A percentile compares a stretch with the other conserved stretches of the same genome.
Evolutionary conservation across 1,139 yeast genomes (phyloP).

Genomic region (Zhuliangozyma parablackwelliae): DNA sequence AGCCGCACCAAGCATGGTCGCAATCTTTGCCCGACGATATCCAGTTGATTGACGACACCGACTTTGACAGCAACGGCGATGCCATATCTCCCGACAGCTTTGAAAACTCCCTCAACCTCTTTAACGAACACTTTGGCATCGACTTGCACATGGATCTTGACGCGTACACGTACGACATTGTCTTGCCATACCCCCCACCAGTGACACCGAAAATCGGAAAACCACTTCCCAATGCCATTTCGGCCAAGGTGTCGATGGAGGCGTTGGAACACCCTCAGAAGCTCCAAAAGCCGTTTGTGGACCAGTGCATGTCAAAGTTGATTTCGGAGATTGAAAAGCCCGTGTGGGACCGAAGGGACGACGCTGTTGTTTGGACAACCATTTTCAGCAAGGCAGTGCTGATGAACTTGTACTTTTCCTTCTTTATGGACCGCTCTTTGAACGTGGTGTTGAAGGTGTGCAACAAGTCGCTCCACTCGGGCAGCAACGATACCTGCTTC

Average conservation of each 20-base stretch:
- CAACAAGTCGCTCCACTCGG: constrained; percentile 10
- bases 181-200: not conserved
- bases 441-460: constrained; percentile 26
- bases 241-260: constrained; percentile 1
- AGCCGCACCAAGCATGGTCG: not conserved
- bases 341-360: constrained; percentile 9
- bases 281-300: constrained; percentile 1
- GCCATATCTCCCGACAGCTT: constrained; percentile 6
- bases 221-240: constrained; percentile 14
- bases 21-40: too few species aligned
- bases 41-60: not conserved
- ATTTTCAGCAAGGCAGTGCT: constrained; percentile 24
- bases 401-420: constrained; percentile 26
- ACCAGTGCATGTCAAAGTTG: not conserved
- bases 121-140: constrained; percentile 5
- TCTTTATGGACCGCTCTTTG: constrained; percentile 36
- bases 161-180: not conserved
- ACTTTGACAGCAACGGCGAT: constrained; percentile 6
- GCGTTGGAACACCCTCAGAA: constrained; percentile 4
- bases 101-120: constrained; percentile 5
- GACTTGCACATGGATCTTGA: not conserved
- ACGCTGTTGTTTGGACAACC: constrained; percentile 23
- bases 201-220: constrained; percentile 2
- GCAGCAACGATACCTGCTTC: constrained; percentile 18
- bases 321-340: constrained; percentile 1